Evolutionary conservation across 1,284 basidiomycete species (phyloP).

Genomic region (Ustilago cynodontis): DNA sequence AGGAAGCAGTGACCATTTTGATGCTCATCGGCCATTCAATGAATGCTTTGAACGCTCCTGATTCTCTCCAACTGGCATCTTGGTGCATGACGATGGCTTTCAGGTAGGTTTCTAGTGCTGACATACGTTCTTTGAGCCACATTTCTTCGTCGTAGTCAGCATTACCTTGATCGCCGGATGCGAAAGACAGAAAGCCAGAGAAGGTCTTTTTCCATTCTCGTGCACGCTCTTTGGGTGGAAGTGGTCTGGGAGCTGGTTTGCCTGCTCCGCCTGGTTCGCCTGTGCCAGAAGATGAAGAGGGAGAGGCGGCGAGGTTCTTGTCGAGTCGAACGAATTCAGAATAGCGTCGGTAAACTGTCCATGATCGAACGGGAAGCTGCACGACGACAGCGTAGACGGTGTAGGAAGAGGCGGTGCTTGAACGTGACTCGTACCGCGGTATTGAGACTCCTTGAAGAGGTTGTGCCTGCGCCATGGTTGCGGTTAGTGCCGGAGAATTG

Average conservation of each 20-base stretch:
- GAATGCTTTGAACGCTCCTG: slow-evolving; percentile 85
- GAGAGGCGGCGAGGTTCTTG: slow-evolving; percentile 78
- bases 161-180: slow-evolving; percentile 22
- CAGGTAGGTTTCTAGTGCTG: slow-evolving; percentile 85
- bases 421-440: slow-evolving; percentile 55
- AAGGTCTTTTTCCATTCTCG: slow-evolving; percentile 60
- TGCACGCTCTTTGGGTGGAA: slow-evolving; percentile 86
- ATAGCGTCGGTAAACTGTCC: slow-evolving; percentile 92
- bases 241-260: slow-evolving; percentile 77
- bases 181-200: slow-evolving; percentile 34
- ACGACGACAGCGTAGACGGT: slow-evolving; percentile 84
- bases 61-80: slow-evolving; percentile 84
- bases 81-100: slow-evolving; percentile 84
- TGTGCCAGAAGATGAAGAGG: slow-evolving; percentile 9
- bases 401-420: slow-evolving; percentile 73
- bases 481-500: neutral
- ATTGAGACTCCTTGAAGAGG: slow-evolving; percentile 68
- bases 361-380: slow-evolving; percentile 79
- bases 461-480: slow-evolving; percentile 43
- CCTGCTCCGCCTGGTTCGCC: slow-evolving; percentile 40
- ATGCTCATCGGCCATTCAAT: slow-evolving; percentile 78
- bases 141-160: slow-evolving; percentile 56
- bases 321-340: slow-evolving; percentile 91
- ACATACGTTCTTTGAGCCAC: slow-evolving; percentile 80
- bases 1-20: slow-evolving; percentile 26